Percentiles rank a stretch among this genome's conserved stretches.
Conservation (phyloP, 2,329 filamentous ascomycete genomes). For the Colletotrichum trifolii region DNA sequence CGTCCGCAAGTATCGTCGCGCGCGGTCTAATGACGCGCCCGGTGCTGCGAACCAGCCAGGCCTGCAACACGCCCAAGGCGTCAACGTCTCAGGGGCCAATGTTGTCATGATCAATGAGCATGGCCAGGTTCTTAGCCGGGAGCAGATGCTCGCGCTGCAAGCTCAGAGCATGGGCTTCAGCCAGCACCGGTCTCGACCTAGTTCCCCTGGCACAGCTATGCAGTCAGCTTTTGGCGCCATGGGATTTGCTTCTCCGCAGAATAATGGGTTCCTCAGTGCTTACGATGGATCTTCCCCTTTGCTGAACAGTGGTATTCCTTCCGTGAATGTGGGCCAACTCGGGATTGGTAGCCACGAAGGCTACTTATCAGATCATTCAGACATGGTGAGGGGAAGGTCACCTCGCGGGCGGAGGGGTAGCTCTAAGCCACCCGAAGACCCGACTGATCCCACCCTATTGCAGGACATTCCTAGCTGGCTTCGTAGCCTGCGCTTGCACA, state of each 20-base stretch:
- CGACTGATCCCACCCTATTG: slow-evolving; percentile 88
- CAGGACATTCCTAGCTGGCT: slow-evolving; percentile 98
- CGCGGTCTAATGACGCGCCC: slow-evolving; percentile 86
- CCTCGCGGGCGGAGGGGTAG: slow-evolving; percentile 92
- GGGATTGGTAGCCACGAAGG: slow-evolving; percentile 79
- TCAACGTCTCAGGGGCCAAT: slow-evolving; percentile 76
- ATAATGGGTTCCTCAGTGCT: slow-evolving; percentile 92
- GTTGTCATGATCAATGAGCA: slow-evolving; percentile 96
- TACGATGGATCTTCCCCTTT: slow-evolving; percentile 83
- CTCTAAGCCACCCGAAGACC: slow-evolving; percentile 97
- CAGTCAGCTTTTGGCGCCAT: slow-evolving; percentile 72
- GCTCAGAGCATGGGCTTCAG: slow-evolving; percentile 70
- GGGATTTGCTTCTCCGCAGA: slow-evolving; percentile 87
- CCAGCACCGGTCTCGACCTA: slow-evolving; percentile 84
- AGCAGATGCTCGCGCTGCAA: slow-evolving; percentile 86
- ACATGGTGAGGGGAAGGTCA: slow-evolving; percentile 89
- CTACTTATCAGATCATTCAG: slow-evolving; percentile 93
- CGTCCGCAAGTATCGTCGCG: slow-evolving; percentile 93
- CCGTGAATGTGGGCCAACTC: slow-evolving; percentile 78
- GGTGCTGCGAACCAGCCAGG: slow-evolving; percentile 46
- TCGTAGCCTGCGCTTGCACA: slow-evolving; percentile 92
- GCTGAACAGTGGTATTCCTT: slow-evolving; percentile 74
- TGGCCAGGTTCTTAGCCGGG: slow-evolving; percentile 85
- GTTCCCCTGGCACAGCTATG: slow-evolving; percentile 87
- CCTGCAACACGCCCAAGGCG: slow-evolving; percentile 56